These are phyloP conservation scores for Singerocomus rubriflavus DNA, from an alignment of 1,284 basidiomycete species.

Conservation along the genomic window DNA sequence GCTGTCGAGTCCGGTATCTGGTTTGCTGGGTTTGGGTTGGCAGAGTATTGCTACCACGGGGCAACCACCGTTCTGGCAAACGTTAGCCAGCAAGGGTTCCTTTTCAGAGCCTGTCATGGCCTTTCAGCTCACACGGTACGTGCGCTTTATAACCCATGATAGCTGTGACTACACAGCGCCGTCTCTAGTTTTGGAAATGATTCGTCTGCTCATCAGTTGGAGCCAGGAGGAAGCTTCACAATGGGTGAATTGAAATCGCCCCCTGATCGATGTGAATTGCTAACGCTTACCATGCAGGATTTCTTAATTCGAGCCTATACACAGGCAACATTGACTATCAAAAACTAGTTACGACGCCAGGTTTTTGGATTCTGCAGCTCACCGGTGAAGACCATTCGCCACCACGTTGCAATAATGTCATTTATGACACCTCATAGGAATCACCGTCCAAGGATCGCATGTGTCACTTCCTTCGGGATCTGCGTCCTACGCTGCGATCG, in stretches of 20 bases:
- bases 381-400: too few species aligned
- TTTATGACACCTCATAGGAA: too few species aligned
- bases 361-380: constrained; percentile 22
- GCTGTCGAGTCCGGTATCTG: constrained; percentile 24
- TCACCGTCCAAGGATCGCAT: constrained; percentile 26
- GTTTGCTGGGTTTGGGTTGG: constrained; percentile 30
- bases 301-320: constrained; percentile 39
- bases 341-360: constrained; percentile 25
- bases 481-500: constrained; percentile 34
- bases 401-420: too few species aligned
- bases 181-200: too few species aligned
- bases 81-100: constrained; percentile 34
- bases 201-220: constrained; percentile 13
- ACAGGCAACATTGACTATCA: constrained; percentile 39
- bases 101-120: too few species aligned
- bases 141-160: too few species aligned
- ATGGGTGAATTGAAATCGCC: too few species aligned
- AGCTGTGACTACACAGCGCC: too few species aligned
- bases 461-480: constrained; percentile 12
- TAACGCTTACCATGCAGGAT: constrained; percentile 28
- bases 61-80: constrained; percentile 46
- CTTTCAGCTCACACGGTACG: too few species aligned
- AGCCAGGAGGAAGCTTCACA: constrained; percentile 26
- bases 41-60: constrained; percentile 25
- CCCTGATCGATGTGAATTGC: too few species aligned